These are phyloP conservation scores for Solanum etuberosum DNA, from an alignment of 257 asterid species.

Conservation along the genomic window DNA sequence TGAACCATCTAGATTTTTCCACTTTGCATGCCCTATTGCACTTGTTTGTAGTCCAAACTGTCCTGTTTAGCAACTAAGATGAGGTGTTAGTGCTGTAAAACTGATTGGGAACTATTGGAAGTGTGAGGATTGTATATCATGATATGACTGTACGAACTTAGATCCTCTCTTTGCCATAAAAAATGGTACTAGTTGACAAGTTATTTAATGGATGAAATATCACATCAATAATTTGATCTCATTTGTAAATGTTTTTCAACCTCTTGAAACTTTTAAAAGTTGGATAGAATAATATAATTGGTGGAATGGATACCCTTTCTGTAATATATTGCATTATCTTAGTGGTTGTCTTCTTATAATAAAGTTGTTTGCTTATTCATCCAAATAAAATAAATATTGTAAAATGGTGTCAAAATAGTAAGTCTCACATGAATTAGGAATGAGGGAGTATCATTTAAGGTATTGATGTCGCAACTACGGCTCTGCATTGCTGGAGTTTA, in stretches of 20 bases:
- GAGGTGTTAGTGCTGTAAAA: background rate
- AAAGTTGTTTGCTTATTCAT: background rate
- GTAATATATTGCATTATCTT: background rate
- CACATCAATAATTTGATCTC: background rate
- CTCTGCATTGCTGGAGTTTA: background rate
- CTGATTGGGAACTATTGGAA: background rate
- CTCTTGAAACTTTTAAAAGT: background rate
- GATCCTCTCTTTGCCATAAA: background rate
- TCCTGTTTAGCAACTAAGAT: background rate
- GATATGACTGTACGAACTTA: background rate
- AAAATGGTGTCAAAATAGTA: background rate
- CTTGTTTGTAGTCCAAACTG: background rate
- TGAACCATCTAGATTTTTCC: background rate
- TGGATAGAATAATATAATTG: background rate
- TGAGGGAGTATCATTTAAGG: background rate
- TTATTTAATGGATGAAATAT: background rate
- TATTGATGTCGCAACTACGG: background rate
- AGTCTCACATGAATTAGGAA: background rate
- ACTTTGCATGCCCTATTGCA: background rate
- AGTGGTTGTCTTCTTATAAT: background rate
- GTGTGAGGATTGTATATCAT: background rate
- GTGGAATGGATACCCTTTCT: background rate
- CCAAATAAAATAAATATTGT: background rate
- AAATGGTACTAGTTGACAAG: background rate
- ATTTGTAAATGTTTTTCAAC: background rate